These are phyloP conservation scores for Saccharomycopsis fermentans DNA, from an alignment of 805 yeast species.

Conservation along the genomic window DNA sequence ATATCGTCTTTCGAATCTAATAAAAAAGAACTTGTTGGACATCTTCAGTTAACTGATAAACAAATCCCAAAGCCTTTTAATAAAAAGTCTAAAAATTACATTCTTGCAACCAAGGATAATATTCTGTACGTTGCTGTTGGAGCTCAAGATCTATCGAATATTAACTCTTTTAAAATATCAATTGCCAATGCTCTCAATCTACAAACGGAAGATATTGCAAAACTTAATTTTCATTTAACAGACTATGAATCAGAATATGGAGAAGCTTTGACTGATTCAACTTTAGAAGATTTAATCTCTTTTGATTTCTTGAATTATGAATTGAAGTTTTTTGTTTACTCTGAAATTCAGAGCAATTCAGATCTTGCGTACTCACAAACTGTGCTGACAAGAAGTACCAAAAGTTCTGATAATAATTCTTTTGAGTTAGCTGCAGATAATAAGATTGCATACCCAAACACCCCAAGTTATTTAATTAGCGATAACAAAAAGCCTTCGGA, in stretches of 20 bases:
- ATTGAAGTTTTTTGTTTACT: slow-evolving; percentile 29
- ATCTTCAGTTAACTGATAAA: slow-evolving; percentile 16
- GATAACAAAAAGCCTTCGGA: slow-evolving; percentile 21
- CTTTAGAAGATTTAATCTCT: slow-evolving; percentile 30
- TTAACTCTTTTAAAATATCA: slow-evolving; percentile 31
- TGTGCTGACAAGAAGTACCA: slow-evolving; percentile 31
- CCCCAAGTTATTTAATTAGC: slow-evolving; percentile 59
- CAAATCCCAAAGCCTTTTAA: slow-evolving; percentile 15
- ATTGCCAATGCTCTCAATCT: slow-evolving; percentile 31
- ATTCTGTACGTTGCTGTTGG: slow-evolving; percentile 41
- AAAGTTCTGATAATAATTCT: slow-evolving; percentile 47
- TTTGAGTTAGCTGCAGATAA: slow-evolving; percentile 36
- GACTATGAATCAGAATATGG: slow-evolving; percentile 59
- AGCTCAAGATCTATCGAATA: slow-evolving; percentile 24
- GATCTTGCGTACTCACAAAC: slow-evolving; percentile 18
- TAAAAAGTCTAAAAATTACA: slow-evolving; percentile 23
- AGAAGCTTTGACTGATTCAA: slow-evolving; percentile 40
- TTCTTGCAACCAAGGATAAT: slow-evolving; percentile 61
- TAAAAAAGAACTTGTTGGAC: slow-evolving; percentile 9
- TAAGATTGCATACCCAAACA: slow-evolving; percentile 42
- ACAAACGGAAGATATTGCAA: slow-evolving; percentile 21
- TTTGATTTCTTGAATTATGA: slow-evolving; percentile 27
- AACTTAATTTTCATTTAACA: slow-evolving; percentile 45
- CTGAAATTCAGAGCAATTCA: slow-evolving; percentile 22
- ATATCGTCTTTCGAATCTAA: slow-evolving; percentile 16